Conservation (phyloP, 192 early-diverging fungal genomes). For the Podila minutissima region DNA sequence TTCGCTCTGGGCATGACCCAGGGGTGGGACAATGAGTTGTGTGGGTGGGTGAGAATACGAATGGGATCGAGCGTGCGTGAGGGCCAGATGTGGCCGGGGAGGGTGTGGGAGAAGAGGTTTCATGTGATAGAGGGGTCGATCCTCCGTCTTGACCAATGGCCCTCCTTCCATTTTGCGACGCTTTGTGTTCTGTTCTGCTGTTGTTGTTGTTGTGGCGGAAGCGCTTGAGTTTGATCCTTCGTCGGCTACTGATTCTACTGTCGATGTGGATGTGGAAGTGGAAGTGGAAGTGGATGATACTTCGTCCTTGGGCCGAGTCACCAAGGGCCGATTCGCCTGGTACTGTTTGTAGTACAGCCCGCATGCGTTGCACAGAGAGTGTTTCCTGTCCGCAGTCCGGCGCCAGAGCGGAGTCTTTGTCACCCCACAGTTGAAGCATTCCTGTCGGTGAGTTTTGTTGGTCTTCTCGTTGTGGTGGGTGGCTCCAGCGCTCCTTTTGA, state of each 20-base stretch:
- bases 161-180: conserved; percentile 24
- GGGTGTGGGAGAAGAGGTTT: conserved; percentile 35
- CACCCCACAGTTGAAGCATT: conserved; percentile 77
- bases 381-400: conserved; percentile 74
- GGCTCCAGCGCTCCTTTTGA: neutral
- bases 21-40: neutral
- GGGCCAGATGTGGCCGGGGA: conserved; percentile 1
- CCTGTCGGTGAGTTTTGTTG: conserved; percentile 26
- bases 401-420: conserved; percentile 95
- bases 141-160: conserved; percentile 4
- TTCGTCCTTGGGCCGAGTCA: conserved; percentile 26
- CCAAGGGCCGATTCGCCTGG: conserved; percentile 78
- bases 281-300: neutral
- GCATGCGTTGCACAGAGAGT: conserved; percentile 95
- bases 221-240: neutral
- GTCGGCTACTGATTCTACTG: neutral
- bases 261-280: neutral
- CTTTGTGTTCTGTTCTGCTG: conserved; percentile 14
- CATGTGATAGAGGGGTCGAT: conserved; percentile 4
- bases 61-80: neutral
- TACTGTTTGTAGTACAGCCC: conserved; percentile 97
- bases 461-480: neutral
- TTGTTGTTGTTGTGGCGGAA: conserved; percentile 3
- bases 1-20: neutral
- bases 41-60: neutral